These are phyloP conservation scores for Amanita thiersii DNA, from an alignment of 768 basidiomycete genomes.

Conservation along the genomic window DNA sequence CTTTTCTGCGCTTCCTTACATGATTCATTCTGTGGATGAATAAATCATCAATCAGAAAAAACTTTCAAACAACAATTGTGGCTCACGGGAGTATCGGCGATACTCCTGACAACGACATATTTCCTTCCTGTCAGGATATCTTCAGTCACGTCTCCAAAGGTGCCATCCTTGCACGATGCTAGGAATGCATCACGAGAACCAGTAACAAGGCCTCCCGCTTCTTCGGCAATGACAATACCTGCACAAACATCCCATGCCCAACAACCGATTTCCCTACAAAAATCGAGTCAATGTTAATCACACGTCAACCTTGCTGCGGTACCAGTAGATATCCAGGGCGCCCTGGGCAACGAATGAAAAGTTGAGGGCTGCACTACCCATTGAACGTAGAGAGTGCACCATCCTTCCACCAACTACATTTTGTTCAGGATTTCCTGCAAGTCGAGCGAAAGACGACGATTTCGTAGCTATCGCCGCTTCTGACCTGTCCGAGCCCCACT, in stretches of 20 bases:
- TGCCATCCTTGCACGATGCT: conserved; percentile 22
- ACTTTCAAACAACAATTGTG: not conserved
- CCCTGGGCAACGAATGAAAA: conserved; percentile 85
- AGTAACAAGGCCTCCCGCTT: conserved; percentile 77
- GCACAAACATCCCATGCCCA: conserved; percentile 90
- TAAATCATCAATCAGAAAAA: conserved; percentile 3
- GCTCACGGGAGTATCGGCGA: conserved; percentile 49
- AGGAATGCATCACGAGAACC: conserved; percentile 51
- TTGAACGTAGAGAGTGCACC: conserved; percentile 75
- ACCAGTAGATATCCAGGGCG: conserved; percentile 84
- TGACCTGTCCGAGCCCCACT: conserved; percentile 83
- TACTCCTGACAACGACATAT: conserved; percentile 68
- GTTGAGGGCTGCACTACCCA: conserved; percentile 83
- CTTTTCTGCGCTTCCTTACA: conserved; percentile 66
- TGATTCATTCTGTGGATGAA: conserved; percentile 41
- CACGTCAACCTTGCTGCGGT: conserved; percentile 10
- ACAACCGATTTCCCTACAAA: conserved; percentile 69
- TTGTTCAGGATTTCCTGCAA: conserved; percentile 63
- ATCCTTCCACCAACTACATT: conserved; percentile 69
- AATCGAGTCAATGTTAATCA: not conserved
- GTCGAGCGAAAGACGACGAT: conserved; percentile 55
- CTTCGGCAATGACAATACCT: conserved; percentile 84
- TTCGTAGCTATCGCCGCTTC: conserved; percentile 47
- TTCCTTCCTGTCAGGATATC: conserved; percentile 72
- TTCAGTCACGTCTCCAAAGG: conserved; percentile 57